These are phyloP conservation scores for Xylaria sp. DNA, from an alignment of 2,329 filamentous ascomycete genomes.

Conservation along the genomic window DNA sequence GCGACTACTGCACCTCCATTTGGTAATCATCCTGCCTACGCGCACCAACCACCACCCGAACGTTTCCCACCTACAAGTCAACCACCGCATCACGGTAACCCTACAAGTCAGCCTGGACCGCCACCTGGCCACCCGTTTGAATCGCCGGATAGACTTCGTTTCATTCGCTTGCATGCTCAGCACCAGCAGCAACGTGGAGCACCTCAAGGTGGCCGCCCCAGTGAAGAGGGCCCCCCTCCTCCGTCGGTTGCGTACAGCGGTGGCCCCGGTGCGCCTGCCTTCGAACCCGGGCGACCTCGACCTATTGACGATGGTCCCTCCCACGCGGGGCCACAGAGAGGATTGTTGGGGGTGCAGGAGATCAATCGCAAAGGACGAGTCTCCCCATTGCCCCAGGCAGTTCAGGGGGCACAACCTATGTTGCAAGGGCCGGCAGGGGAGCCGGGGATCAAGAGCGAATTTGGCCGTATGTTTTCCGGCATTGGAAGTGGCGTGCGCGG, in stretches of 20 bases:
- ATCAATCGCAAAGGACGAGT: slow-evolving; percentile 84
- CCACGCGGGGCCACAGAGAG: slow-evolving; percentile 68
- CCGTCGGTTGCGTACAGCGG: slow-evolving; percentile 63
- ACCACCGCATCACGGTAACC: slow-evolving; percentile 50
- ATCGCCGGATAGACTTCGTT: slow-evolving; percentile 62
- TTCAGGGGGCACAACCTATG: slow-evolving; percentile 89
- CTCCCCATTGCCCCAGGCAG: slow-evolving; percentile 90
- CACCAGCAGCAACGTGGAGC: slow-evolving; percentile 48
- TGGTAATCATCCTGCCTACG: slow-evolving; percentile 52
- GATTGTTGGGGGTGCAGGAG: slow-evolving; percentile 81
- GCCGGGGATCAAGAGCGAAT: slow-evolving; percentile 92
- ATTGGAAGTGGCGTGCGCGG: slow-evolving; percentile 72
- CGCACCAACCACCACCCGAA: slow-evolving; percentile 52
- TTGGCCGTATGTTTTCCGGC: slow-evolving; percentile 95
- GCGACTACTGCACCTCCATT: slow-evolving; percentile 56
- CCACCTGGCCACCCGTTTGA: slow-evolving; percentile 56
- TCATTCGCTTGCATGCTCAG: slow-evolving; percentile 50
- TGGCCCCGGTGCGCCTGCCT: slow-evolving; percentile 55
- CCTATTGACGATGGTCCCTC: slow-evolving; percentile 65
- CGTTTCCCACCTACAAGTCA: slow-evolving; percentile 53
- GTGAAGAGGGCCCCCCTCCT: slow-evolving; percentile 62
- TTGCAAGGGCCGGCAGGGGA: slow-evolving; percentile 82
- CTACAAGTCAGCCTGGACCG: slow-evolving; percentile 45
- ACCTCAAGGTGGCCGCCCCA: slow-evolving; percentile 54
- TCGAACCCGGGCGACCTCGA: slow-evolving; percentile 57